phyloP scores from a whole-genome alignment of 176 grass and related monocot genomes.

The Triticum timopheevii region DNA sequence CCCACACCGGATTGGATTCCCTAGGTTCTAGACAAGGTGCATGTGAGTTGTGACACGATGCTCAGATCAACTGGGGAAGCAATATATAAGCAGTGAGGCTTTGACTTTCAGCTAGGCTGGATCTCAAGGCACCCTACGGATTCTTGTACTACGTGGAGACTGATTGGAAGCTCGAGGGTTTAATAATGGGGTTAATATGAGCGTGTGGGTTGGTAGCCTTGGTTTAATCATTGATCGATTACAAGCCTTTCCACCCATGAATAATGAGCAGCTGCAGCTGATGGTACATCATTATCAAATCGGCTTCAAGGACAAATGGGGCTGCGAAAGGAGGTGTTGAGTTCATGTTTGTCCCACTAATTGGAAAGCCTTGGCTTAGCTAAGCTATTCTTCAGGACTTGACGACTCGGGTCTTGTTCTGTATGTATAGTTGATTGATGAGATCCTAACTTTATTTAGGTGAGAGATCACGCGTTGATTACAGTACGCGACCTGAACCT shows the following conservation, averaged over 20 bases:
- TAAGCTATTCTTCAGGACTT: not conserved
- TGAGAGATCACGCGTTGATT: not conserved
- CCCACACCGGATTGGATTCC: not conserved
- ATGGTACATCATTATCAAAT: not conserved
- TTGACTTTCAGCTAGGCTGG: slow-evolving; percentile 27
- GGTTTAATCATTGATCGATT: not conserved
- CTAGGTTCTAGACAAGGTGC: not conserved
- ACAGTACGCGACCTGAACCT: not conserved
- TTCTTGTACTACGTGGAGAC: not conserved
- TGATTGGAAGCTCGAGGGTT: not conserved
- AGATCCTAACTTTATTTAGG: not conserved
- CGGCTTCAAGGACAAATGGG: not conserved
- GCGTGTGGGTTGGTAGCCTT: slow-evolving; percentile 13
- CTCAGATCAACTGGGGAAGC: not conserved
- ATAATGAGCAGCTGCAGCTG: not conserved
- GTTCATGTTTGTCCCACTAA: not conserved
- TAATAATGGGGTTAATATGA: not conserved
- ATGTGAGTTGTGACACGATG: not conserved
- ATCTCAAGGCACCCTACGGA: not conserved
- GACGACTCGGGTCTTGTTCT: not conserved
- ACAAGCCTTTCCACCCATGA: not conserved
- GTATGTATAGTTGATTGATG: not conserved
- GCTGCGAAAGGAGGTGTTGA: not conserved
- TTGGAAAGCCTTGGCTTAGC: not conserved
- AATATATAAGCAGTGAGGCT: not conserved